Evolutionary conservation across 1,139 yeast species (phyloP), one percentile per base, ranked within the genome.

Genomic region (Yamadazyma sp.): DNA sequence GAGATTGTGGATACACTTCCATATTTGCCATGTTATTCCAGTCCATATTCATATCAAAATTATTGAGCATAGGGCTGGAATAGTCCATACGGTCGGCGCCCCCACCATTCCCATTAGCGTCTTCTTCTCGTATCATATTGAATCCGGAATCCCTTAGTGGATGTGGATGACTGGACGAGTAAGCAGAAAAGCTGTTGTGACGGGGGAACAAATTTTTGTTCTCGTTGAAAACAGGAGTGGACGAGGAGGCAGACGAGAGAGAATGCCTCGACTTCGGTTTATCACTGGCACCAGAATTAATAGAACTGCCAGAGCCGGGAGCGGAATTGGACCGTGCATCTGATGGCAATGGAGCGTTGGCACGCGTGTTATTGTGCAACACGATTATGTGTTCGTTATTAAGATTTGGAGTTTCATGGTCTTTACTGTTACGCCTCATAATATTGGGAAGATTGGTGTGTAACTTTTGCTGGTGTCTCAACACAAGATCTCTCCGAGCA

Each of bases 141-240:
- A 44, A 43, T 15, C 36, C 29, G 6, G 72, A 68, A 28, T 78
- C 83, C 47, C 70, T 70, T 33, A 64, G 58, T 33, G 76, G 77
- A 2, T 87, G 74, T 11, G 12, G 18, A 54, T 88, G 88, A 10
- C 76, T 64, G 0, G 88, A 80, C 10, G 87, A 77, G 1, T 88
- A 80, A 0, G 96, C 96, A 5, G 89, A 81, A 56, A 87, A 89
- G 1, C 96, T 87, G 23, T 86, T 83, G 54, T 85, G 92, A 30
- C 95, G 54, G 17, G 53, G 51, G 28, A 46, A 48, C 26, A 42
- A 29, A n/a, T 40, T 42, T 31, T 43, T 43, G 24, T 30, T 39
- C 9, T 38, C 38, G 12, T 22, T 27, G 28, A 36, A 40, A 17
- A 28, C 40, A 25, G 40, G 15, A 29, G 18, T 20, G 6, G 27